Evolutionary conservation across 208 protist species (phyloP), one percentile per base, ranked within the genome.

Genomic region (Tetramitus jugosus): DNA sequence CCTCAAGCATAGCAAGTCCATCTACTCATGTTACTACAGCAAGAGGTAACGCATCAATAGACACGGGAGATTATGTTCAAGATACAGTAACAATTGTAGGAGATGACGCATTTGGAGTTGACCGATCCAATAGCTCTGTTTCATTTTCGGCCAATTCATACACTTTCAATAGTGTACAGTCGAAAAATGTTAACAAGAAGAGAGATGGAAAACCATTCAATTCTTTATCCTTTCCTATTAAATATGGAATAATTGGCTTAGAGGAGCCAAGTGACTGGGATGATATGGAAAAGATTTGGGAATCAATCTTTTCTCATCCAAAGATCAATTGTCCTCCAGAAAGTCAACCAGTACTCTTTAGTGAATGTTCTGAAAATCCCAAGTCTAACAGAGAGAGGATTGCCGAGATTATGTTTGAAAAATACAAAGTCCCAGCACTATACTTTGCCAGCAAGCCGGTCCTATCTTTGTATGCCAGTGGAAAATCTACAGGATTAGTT

Each of bases 351-450:
- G 52, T 95, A 56, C 78, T 96, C 26, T 20, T 96, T 33, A 91
- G 91, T 45, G 91, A 96, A 81, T 90, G 93, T 81, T 84, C 88
- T 35, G 84, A 94, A 31, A 88, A 92, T 60, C 87, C 91, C 40
- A 83, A 81, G 14, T 84, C 78, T 23, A 91, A 96, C 79, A 86
- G 93, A 29, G 87, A 94, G 74, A 86, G 86, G 69, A 87, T 94
- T 68, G 84, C 86, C 29, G 88, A 96, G 81, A 80, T 96, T 1
- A 81, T 96, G 4, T 93, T 93, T 64, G 92, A 96, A 83, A 91
- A 87, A 69, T 86, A 89, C 82, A 71, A 81, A 42, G 80, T 92
- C 8, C 77, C 77, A 14, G 67, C 89, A 3, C 56, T 91, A 0
- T 89, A 85, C 77, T 90, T 96, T 75, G 80, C 83, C 1, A 78